Evolutionary conservation across 192 early-diverging fungal genomes (phyloP), one percentile per base, ranked within the genome.

Genomic region (Gamsiella multidivaricata): DNA sequence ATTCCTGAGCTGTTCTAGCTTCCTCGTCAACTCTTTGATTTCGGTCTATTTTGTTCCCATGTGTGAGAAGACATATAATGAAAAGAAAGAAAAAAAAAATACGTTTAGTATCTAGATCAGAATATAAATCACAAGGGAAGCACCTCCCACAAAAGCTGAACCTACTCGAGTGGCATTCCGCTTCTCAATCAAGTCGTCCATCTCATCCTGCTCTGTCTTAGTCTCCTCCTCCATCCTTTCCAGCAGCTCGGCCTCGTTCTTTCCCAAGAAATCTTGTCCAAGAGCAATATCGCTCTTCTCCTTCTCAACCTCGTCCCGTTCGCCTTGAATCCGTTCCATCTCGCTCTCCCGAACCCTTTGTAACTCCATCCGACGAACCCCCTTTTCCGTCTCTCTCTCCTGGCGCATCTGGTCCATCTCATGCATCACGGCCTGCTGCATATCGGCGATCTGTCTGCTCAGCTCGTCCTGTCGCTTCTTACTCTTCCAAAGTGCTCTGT

Each of bases 401-500:
- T 31, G 53, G 0, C 60, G 60, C 61, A 69, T 59, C 37, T 69
- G 34, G 1, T 66, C 66, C 45, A 64, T 58, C 39, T 69, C 74
- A 6, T 58, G 46, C 49, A 78, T 42, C 0, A 69, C 66, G 0
- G n/a, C 49, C 1, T 55, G 59, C 23, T 69, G 66, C 52, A 62
- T 53, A 54, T 66, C 54, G 10, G 53, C 42, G 14, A 78, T 59
- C 25, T 53, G 53, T 49, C 33, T 54, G 1, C 50, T 55, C 26
- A 78, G 34, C 25, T 78, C 74, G 45, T 68, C 74, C n/a, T 78
- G 74, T 25, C 59, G 64, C 41, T 58, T 68, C 49, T 53, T 68
- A 29, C 46, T 41, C 43, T 58, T 61, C 74, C 65, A 78, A n/a
- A 78, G 65, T 3, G 37, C 23, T 32, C 37, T 25, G 23, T 69